Evolutionary conservation across 371 early-diverging fungal genomes (phyloP).

Genomic region (Mortierella sp.): DNA sequence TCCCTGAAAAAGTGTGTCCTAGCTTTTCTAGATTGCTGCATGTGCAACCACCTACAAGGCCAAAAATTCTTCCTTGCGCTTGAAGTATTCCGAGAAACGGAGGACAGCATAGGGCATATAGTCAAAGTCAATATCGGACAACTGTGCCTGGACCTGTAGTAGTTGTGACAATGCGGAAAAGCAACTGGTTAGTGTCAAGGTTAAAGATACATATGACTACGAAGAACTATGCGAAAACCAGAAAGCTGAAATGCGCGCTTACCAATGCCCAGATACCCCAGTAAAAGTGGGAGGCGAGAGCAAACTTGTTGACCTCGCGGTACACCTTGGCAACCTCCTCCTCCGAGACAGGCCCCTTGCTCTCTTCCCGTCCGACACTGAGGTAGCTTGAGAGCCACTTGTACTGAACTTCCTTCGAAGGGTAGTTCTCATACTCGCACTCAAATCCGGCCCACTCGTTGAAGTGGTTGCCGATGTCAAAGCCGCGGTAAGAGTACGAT

Average conservation of each 20-base stretch:
- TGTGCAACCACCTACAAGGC: conserved; percentile 28
- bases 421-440: conserved; percentile 92
- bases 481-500: conserved; percentile 85
- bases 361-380: conserved; percentile 22
- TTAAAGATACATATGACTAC: neutral
- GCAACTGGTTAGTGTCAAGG: neutral
- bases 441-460: conserved; percentile 91
- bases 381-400: conserved; percentile 80
- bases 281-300: conserved; percentile 91
- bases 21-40: neutral
- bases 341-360: conserved; percentile 47
- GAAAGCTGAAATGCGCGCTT: neutral
- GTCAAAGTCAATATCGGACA: conserved; percentile 95
- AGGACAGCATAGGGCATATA: conserved; percentile 92
- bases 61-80: conserved; percentile 64
- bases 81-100: conserved; percentile 85
- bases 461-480: conserved; percentile 97
- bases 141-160: conserved; percentile 80
- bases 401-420: conserved; percentile 76
- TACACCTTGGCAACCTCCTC: conserved; percentile 75
- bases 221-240: no score
- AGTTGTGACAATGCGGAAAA: neutral
- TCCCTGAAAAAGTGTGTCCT: neutral
- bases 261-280: conserved; percentile 95
- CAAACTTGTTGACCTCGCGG: conserved; percentile 85